phyloP scores from a whole-genome alignment of 352 stramenopile species.

The Pythium biforme region DNA sequence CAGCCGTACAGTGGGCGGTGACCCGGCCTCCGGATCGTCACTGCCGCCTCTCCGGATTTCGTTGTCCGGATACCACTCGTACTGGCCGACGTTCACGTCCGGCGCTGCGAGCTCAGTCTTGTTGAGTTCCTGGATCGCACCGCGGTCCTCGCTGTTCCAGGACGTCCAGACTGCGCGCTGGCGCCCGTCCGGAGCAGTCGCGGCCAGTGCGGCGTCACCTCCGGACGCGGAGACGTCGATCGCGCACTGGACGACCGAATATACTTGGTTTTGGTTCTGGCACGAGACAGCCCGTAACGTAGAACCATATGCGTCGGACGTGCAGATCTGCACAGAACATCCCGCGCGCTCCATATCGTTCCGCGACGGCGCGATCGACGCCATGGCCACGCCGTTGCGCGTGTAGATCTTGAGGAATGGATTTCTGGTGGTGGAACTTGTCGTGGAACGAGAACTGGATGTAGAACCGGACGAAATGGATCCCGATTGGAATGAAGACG shows the following conservation, averaged over 20 bases:
- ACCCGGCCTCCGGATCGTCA: slow-evolving; percentile 3
- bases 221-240: slow-evolving; percentile 17
- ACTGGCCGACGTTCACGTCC: slow-evolving; percentile 23
- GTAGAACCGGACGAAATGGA: no score
- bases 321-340: slow-evolving; percentile 27
- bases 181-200: slow-evolving; percentile 11
- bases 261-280: slow-evolving; percentile 9
- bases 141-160: slow-evolving; percentile 21
- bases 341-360: slow-evolving; percentile 25
- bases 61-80: slow-evolving; percentile 11
- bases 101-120: slow-evolving; percentile 20
- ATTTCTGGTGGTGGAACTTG: background rate
- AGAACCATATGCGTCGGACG: slow-evolving; percentile 15
- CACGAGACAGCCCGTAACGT: slow-evolving; percentile 22
- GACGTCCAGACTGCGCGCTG: slow-evolving; percentile 19
- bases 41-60: slow-evolving; percentile 1
- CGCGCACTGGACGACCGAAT: slow-evolving; percentile 22
- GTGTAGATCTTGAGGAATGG: slow-evolving; percentile 30
- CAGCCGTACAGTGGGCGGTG: slow-evolving; percentile 7
- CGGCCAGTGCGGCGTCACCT: background rate
- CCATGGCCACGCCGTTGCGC: slow-evolving; percentile 22
- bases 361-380: slow-evolving; percentile 22
- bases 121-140: slow-evolving; percentile 5
- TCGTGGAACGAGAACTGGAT: background rate
- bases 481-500: background rate